phyloP scores from a whole-genome alignment of 345 rosid species.

The Citrus cavaleriei region DNA sequence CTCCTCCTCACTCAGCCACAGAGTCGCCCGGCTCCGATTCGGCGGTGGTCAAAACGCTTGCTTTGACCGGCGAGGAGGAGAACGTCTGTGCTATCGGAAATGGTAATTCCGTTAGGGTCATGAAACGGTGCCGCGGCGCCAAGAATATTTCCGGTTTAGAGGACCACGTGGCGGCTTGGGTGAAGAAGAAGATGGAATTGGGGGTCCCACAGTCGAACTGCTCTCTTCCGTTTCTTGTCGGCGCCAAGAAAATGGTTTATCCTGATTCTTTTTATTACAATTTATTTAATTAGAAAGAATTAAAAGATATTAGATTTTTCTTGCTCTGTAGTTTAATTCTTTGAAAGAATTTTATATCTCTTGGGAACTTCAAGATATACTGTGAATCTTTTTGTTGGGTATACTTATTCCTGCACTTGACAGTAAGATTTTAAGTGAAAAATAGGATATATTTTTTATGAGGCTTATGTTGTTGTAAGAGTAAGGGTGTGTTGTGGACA shows the following conservation, averaged over 20 bases:
- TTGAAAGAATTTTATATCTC: no score
- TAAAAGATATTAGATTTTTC: neutral
- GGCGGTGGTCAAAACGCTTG: conserved; percentile 26
- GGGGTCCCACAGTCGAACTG: conserved; percentile 40
- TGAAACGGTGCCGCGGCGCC: conserved; percentile 17
- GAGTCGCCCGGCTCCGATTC: conserved; percentile 3
- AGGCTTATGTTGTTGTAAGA: neutral
- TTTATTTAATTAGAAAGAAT: neutral
- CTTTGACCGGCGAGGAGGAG: neutral
- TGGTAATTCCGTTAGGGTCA: conserved; percentile 19
- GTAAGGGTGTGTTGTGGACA: no score
- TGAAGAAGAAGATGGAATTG: conserved; percentile 42
- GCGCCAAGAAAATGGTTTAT: conserved; percentile 62
- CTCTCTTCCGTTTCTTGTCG: conserved; percentile 69
- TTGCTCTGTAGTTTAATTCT: neutral
- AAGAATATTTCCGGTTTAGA: conserved; percentile 34
- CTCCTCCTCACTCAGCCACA: conserved; percentile 21
- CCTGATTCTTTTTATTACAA: neutral
- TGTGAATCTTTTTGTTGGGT: neutral
- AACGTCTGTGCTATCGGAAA: neutral
- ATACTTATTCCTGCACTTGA: neutral
- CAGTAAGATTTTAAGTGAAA: neutral
- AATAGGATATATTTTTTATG: neutral
- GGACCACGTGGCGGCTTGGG: conserved; percentile 47
- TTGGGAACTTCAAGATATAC: neutral